Base-by-base conservation (phyloP, 2,329 filamentous ascomycete species). In the Fusarium sp. region DNA sequence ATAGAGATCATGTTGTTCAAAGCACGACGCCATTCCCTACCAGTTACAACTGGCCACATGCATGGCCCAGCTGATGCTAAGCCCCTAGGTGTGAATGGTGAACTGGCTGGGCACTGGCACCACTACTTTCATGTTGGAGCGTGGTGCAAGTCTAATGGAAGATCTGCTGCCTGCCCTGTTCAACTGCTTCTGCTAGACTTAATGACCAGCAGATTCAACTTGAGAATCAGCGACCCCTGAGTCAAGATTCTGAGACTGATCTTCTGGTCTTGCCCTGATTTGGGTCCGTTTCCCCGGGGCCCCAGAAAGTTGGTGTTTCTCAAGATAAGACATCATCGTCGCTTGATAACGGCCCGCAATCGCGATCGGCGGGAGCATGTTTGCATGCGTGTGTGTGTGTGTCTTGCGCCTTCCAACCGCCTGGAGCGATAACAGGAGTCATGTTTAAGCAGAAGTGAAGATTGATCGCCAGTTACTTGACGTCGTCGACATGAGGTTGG, bases 11-110 rank as follows among this genome's bases (percentile, higher is more conserved):
- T 59, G 62, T 64, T 70, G 58, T 75, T 60, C 59, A 59, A 57
- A 38, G 49, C 58, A 53, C 52, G 57, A 62, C 62, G 42, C 59
- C 57, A 62, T 61, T 44, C 45, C 39, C 53, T 70, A 29, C 29
- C 60, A 62, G 65, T 73, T 62, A 38, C 27, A 65, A 60, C 68
- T 75, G 70, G 31, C 70, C 72, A 70, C 72, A 55, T 63, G 63
- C 53, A 65, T 56, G 27, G 41, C 39, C 58, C 57, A 65, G 68
- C 42, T 68, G 68, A 72, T 52, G 25, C 39, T 31, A 41, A 31
- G 18, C 29, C 35, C 39, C 38, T 33, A 33, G n/a, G 44, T n/a
- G 22, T 38, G 31, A 50, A 33, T 22, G 33, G 18, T 53, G 33
- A 39, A 27, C 22, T 53, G 33, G 49, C 29, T 50, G 29, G 29